Evolutionary conservation across 73 alveolate species (phyloP).

Genomic region (Paraurostyla sp.): DNA sequence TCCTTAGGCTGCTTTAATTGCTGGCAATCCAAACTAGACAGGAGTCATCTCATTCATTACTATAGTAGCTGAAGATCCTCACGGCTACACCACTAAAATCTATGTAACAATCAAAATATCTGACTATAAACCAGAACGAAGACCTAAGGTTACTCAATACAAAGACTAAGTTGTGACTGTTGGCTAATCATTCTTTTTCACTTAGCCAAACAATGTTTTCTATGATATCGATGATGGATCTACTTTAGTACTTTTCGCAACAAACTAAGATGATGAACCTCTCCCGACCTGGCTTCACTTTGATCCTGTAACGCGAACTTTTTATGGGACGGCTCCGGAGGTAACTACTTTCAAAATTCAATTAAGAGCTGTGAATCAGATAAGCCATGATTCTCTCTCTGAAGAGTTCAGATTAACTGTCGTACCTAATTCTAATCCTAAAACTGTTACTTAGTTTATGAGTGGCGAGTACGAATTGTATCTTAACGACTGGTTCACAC

Average conservation of each 20-base stretch:
- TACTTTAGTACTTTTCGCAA: background rate
- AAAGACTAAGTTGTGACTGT: background rate
- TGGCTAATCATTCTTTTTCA: background rate
- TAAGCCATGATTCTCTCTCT: background rate
- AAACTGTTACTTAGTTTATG: background rate
- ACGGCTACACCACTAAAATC: background rate
- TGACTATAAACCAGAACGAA: background rate
- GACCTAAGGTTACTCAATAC: background rate
- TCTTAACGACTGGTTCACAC: slow-evolving; percentile 6
- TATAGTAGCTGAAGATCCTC: too few species aligned
- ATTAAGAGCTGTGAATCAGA: slow-evolving; percentile 21
- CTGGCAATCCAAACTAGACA: too few species aligned
- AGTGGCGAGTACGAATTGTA: background rate
- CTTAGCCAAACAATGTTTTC: background rate
- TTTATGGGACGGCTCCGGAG: slow-evolving; percentile 25
- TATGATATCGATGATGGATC: slow-evolving; percentile 4
- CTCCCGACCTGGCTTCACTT: slow-evolving; percentile 23
- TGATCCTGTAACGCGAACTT: slow-evolving; percentile 7
- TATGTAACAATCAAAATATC: background rate
- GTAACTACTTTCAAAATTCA: background rate
- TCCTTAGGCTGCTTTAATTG: too few species aligned
- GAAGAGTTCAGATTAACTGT: background rate
- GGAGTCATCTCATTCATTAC: too few species aligned
- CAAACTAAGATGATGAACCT: slow-evolving; percentile 30
- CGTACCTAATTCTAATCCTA: slow-evolving; percentile 11